Percentiles rank a stretch among this genome's conserved stretches.
phyloP scores from a whole-genome alignment of 805 yeast species.

The Wickerhamomyces chaumierensis region DNA sequence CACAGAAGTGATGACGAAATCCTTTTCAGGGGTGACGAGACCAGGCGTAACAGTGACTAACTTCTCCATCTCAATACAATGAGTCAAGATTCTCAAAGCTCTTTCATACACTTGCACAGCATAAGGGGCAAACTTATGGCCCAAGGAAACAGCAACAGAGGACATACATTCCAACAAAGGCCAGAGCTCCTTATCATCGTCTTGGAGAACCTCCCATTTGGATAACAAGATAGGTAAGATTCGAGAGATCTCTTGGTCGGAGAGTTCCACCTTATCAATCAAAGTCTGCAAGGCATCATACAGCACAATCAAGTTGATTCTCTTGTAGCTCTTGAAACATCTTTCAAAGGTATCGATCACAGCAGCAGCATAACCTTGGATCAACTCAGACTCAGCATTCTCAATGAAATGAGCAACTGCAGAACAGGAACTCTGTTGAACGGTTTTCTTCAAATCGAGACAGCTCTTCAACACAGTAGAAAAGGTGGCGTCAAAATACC shows the following conservation, averaged over 20 bases:
- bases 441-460: constrained; percentile 76
- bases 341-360: constrained; percentile 57
- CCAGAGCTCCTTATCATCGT: constrained; percentile 80
- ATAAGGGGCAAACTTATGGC: constrained; percentile 77
- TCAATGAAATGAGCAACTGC: constrained; percentile 81
- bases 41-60: constrained; percentile 55
- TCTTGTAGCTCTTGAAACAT: constrained; percentile 71
- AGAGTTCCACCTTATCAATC: constrained; percentile 57
- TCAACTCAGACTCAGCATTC: constrained; percentile 48
- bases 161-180: constrained; percentile 90
- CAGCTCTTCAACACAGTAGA: constrained; percentile 66
- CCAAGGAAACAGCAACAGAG: constrained; percentile 77
- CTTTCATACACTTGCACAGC: constrained; percentile 81
- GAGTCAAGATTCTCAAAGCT: constrained; percentile 56
- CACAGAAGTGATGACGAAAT: constrained; percentile 77
- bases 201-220: constrained; percentile 69
- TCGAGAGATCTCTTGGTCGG: constrained; percentile 44
- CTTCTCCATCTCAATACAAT: constrained; percentile 57
- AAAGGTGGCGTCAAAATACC: constrained; percentile 66
- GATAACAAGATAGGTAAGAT: constrained; percentile 72
- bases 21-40: constrained; percentile 74
- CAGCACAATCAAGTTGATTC: constrained; percentile 67
- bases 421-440: constrained; percentile 91
- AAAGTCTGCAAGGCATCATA: constrained; percentile 90
- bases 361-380: constrained; percentile 49